Evolutionary conservation across 768 basidiomycete species (phyloP).

Genomic region (Rhizopogon vinicolor): DNA sequence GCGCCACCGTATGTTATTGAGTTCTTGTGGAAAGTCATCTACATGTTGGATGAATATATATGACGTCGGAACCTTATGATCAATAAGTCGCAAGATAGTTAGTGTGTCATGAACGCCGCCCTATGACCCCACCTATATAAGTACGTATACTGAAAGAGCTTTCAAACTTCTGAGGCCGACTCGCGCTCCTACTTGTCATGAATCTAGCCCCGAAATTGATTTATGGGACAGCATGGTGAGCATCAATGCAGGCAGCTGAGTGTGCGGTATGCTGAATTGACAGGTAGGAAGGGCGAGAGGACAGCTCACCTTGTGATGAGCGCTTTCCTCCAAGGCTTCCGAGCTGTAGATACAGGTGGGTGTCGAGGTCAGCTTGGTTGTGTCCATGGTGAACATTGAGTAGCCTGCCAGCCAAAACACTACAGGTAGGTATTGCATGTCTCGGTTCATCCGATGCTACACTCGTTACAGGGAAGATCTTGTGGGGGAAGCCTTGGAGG

Average conservation of each 20-base stretch:
- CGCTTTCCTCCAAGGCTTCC: conserved; percentile 73
- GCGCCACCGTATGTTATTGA: too few species aligned
- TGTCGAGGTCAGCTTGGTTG: conserved; percentile 3
- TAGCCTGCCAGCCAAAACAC: conserved; percentile 71
- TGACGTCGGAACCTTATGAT: too few species aligned
- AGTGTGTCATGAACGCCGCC: neutral
- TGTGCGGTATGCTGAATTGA: neutral
- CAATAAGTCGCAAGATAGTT: too few species aligned
- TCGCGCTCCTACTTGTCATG: conserved; percentile 11
- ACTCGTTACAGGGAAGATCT: conserved; percentile 58
- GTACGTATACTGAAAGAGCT: neutral
- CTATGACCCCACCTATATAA: neutral
- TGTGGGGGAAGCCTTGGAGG: conserved; percentile 68
- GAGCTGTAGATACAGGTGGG: conserved; percentile 80
- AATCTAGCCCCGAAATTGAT: conserved; percentile 41
- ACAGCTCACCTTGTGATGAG: conserved; percentile 64
- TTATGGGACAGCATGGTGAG: conserved; percentile 61
- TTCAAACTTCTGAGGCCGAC: too few species aligned
- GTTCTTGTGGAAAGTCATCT: too few species aligned
- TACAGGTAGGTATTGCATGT: conserved; percentile 43
- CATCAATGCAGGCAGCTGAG: neutral
- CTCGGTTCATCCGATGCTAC: neutral
- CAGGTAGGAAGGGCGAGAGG: conserved; percentile 67
- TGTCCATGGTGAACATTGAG: conserved; percentile 13
- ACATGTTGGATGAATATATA: too few species aligned